Conservation (phyloP, 2,329 filamentous ascomycete genomes). For the Cryphonectria nitschkei region DNA sequence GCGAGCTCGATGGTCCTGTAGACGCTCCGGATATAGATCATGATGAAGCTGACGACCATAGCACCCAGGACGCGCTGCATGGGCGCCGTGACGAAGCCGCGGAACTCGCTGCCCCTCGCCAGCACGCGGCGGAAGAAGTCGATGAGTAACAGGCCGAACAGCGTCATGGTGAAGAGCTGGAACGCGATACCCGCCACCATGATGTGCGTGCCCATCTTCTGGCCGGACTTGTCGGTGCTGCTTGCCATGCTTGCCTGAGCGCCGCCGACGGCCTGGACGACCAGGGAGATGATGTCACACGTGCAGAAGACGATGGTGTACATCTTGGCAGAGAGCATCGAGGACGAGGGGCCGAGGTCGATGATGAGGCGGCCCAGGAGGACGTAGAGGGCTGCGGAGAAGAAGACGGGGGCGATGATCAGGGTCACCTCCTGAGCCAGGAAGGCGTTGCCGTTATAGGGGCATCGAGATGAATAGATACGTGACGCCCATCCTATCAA, state of each 20-base stretch:
- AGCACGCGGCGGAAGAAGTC: conserved; percentile 44
- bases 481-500: conserved; percentile 53
- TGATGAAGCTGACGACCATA: conserved; percentile 45
- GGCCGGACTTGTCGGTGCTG: conserved; percentile 35
- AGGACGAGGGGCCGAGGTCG: conserved; percentile 47
- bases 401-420: conserved; percentile 51
- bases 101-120: conserved; percentile 32
- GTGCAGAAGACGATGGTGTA: conserved; percentile 54
- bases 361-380: conserved; percentile 52
- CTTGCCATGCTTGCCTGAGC: conserved; percentile 48
- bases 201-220: conserved; percentile 44
- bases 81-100: conserved; percentile 37
- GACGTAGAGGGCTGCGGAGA: conserved; percentile 55
- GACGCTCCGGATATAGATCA: conserved; percentile 52
- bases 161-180: conserved; percentile 52
- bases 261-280: conserved; percentile 53
- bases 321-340: conserved; percentile 44
- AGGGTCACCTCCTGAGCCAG: conserved; percentile 54
- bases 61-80: conserved; percentile 39
- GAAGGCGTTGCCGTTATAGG: conserved; percentile 52
- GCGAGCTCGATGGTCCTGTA: conserved; percentile 55
- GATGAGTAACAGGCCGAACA: conserved; percentile 46
- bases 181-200: conserved; percentile 56
- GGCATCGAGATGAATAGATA: conserved; percentile 52
- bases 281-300: conserved; percentile 49